These are phyloP conservation scores for Cenchrus purpureus DNA, from an alignment of 176 grass and related monocot species.

Conservation along the genomic window DNA sequence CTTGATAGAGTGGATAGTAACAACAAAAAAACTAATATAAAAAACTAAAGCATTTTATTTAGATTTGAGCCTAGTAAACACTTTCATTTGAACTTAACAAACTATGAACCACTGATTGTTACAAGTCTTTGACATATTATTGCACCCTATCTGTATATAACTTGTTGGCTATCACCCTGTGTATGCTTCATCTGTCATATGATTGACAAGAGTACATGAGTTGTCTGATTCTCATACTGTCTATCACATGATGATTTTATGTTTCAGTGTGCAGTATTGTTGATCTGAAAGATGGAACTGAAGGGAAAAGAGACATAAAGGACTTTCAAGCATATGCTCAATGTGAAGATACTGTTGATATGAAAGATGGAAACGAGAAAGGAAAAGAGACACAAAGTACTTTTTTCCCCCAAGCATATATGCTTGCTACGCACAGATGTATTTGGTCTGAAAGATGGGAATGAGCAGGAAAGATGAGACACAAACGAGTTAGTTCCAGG, in stretches of 20 bases:
- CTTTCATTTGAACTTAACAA: background rate
- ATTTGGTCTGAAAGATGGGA: constrained; percentile 28
- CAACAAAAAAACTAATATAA: background rate
- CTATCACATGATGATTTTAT: constrained; percentile 3
- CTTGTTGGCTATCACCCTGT: background rate
- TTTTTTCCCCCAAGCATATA: constrained; percentile 4
- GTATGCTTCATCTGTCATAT: constrained; percentile 12
- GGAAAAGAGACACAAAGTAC: background rate
- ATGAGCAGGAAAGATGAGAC: background rate
- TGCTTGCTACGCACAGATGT: background rate
- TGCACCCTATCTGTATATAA: constrained; percentile 12
- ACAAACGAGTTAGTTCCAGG: background rate
- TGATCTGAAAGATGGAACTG: constrained; percentile 36
- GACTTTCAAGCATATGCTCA: constrained; percentile 23
- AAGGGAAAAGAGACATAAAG: constrained; percentile 10
- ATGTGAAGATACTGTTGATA: background rate
- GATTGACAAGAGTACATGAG: constrained; percentile 31
- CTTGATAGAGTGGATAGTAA: background rate
- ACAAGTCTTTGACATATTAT: background rate
- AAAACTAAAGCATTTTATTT: constrained; percentile 5
- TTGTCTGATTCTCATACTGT: constrained; percentile 8
- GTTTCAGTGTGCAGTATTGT: constrained; percentile 8
- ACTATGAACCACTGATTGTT: background rate
- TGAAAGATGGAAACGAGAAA: constrained; percentile 35
- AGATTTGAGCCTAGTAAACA: background rate